Base-by-base conservation (phyloP, 768 basidiomycete species). In the Tylopilus rubrobrunneus region DNA sequence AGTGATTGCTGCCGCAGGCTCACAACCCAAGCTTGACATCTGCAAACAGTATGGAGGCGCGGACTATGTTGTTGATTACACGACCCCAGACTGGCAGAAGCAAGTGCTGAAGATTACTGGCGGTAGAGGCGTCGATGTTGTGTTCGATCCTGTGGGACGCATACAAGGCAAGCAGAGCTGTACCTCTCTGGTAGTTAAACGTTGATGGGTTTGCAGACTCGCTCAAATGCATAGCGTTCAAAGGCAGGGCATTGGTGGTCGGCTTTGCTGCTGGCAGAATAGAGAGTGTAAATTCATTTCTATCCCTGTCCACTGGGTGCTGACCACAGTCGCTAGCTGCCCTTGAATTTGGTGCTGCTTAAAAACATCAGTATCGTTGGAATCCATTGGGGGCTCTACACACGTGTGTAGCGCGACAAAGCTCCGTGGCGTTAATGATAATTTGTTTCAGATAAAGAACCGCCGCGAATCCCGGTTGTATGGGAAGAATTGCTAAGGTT, bases 201-300 rank as follows among this genome's bases (percentile, higher is more conserved):
- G 31, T 29, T 56, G 36, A 51, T 40, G 2, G 28, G 17, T 46
- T 45, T 51, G 12, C 43, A 90, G 93, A 92, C 67, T 87, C 80
- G 45, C 66, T 98, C 52, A 98, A 95, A 67, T 96, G 93, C 67
- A 90, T 94, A 52, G 89, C 88, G 1, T 98, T 95, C 86, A 94
- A 95, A 67, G 93, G 95, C 1, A 82, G 96, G 14, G 86, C 89
- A 1, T 63, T 99, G 11, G 89, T 98, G n/a, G 86, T 99, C 48
- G 97, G 96, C 7, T 98, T 62, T 50, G 63, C 53, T 8, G 59
- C 60, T 0, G 71, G 71, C 2, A 21, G 2, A 15, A 61, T 64
- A 53, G 63, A 68, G 25, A 70, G 55, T 11, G 60, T 63, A 53
- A 40, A 11, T 11, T 12, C 1, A 33, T 52, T 8, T 36, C 1